These are phyloP conservation scores for Royoungia palumana DNA, from an alignment of 768 basidiomycete genomes.

Conservation along the genomic window DNA sequence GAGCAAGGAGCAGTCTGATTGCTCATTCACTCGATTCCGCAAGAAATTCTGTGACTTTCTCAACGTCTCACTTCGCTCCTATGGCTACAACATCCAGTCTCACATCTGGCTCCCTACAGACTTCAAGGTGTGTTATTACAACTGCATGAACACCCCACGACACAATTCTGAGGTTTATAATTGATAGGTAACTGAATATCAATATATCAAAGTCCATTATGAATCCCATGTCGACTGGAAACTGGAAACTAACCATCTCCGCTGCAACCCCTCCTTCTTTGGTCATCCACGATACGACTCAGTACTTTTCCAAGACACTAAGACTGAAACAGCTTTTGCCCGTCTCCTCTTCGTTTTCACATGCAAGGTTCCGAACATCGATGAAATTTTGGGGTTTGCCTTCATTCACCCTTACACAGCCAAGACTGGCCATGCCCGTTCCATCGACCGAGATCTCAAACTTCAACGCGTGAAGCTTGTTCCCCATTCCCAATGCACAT, in stretches of 20 bases:
- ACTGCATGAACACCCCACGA: too few relatives aligned
- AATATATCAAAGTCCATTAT: conserved; percentile 28
- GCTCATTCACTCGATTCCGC: neutral
- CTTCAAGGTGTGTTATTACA: neutral
- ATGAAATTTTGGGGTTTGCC: conserved; percentile 4
- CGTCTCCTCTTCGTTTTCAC: too few relatives aligned
- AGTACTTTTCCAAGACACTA: too few relatives aligned
- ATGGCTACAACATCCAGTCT: neutral
- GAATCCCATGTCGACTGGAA: conserved; percentile 29
- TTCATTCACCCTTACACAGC: conserved; percentile 18
- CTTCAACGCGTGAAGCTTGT: neutral
- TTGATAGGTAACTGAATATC: conserved; percentile 26
- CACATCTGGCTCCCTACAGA: neutral
- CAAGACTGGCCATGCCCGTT: neutral
- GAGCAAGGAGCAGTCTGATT: too few relatives aligned
- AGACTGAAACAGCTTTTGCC: too few relatives aligned
- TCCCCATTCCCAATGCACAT: neutral
- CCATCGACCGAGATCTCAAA: neutral
- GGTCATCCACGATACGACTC: too few relatives aligned
- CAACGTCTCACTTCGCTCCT: too few relatives aligned
- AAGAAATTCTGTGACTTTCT: too few relatives aligned
- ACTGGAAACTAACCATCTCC: conserved; percentile 25
- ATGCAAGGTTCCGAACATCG: too few relatives aligned
- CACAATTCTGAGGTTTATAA: neutral
- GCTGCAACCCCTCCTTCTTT: conserved; percentile 3